Evolutionary conservation across 2,329 filamentous ascomycete genomes (phyloP), one percentile per base, ranked within the genome.

Genomic region (Domatiomyces globalis): DNA sequence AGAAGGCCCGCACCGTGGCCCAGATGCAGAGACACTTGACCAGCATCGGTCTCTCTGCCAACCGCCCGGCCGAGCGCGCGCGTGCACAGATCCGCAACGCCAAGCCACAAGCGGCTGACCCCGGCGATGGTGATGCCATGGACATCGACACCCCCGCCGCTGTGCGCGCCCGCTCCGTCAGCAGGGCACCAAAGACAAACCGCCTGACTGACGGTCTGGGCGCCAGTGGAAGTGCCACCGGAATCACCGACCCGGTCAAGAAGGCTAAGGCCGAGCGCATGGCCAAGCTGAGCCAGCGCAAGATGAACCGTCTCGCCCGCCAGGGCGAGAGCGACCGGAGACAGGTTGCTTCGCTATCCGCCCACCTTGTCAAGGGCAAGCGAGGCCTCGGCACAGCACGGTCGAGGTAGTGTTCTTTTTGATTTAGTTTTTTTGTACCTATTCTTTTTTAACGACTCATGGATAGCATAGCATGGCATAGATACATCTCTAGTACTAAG

Each of bases 321-420:
- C 87, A 94, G 76, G 92, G 92, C 76, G 92, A 98, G 74, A 89
- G 84, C 56, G 92, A 98, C 76, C 81, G 94, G 66, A 90, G 96
- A 72, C 81, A 81, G 56, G 83, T 83, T 51, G 85, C 85, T 39
- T 78, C 85, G 49, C 71, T 94, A 69, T 80, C 83, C 56, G 98
- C 94, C 74, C 92, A 96, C 73, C 76, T 98, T 79, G 84, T 87
- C 67, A 77, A 85, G 55, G 92, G 92, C 63, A 98, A 96, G 78
- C 84, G 92, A 68, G 84, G 86, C 57, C 89, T 94, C 66, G 90
- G 92, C 70, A 95, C 92, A 77, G 90, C 87, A 53, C 73, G 79
- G 63, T 80, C 82, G 60, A 80, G 83, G 67, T 86, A 52, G 29
- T 33, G 2, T 9, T 25, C 6, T 6, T 25, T 25, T 25, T 25